Evolutionary conservation across 331 rosid species (phyloP).

Genomic region (Rhamnella rubrinervis): DNA sequence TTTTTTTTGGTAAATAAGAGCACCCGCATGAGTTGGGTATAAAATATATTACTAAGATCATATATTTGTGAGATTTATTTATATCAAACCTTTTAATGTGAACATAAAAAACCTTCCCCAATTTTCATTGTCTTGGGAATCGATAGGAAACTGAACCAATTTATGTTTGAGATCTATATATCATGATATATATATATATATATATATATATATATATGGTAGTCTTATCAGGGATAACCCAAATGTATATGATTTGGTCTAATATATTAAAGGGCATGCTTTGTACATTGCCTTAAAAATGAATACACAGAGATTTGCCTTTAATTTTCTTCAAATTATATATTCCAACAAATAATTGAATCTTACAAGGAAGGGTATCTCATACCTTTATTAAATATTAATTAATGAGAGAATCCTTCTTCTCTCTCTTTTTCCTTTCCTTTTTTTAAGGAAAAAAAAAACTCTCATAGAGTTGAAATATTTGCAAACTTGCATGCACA

Average conservation of each 20-base stretch:
- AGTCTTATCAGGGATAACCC: background rate
- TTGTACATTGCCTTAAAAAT: slow-evolving; percentile 7
- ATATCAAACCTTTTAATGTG: slow-evolving; percentile 8
- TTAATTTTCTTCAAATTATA: background rate
- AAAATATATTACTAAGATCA: slow-evolving; percentile 19
- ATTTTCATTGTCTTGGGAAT: slow-evolving; percentile 25
- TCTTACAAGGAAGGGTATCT: too few relatives aligned
- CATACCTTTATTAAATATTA: too few relatives aligned
- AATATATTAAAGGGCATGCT: slow-evolving; percentile 9
- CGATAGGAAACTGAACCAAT: slow-evolving; percentile 3
- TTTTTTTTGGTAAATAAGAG: too few relatives aligned
- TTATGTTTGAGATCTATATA: slow-evolving; percentile 26
- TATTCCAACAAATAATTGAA: too few relatives aligned
- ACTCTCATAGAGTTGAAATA: background rate
- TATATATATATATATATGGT: background rate
- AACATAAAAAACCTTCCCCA: slow-evolving; percentile 35
- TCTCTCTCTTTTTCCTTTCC: too few relatives aligned
- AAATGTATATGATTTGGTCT: slow-evolving; percentile 16
- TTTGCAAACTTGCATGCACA: slow-evolving; percentile 19
- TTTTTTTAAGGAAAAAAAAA: too few relatives aligned
- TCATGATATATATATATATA: background rate
- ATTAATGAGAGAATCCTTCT: too few relatives aligned
- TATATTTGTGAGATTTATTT: slow-evolving; percentile 23
- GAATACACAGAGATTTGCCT: slow-evolving; percentile 1
- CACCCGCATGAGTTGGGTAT: slow-evolving; percentile 11